Conservation (phyloP, 306 rosid genomes). For the Quercus berberidifolia region DNA sequence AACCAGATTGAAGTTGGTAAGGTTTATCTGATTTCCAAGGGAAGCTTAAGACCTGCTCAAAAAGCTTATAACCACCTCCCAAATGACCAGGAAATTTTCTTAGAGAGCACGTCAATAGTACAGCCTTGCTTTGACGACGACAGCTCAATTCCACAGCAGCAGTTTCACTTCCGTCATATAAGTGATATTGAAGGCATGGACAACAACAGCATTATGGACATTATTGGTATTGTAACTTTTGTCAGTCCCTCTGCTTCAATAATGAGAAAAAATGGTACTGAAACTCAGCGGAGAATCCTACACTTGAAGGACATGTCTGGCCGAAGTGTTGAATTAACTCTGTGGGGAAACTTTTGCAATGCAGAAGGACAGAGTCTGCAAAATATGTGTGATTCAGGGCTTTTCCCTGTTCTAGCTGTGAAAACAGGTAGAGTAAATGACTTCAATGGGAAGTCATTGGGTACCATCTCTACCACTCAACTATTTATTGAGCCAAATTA, state of each 20-base stretch:
- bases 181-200: conserved; percentile 65
- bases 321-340: conserved; percentile 72
- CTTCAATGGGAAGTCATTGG: conserved; percentile 78
- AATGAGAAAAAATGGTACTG: conserved; percentile 80
- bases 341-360: conserved; percentile 79
- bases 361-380: conserved; percentile 76
- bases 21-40: conserved; percentile 67
- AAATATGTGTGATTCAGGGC: conserved; percentile 69
- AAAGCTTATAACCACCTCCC: conserved; percentile 65
- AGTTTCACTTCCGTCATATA: conserved; percentile 59
- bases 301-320: conserved; percentile 82
- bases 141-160: conserved; percentile 58
- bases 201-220: conserved; percentile 54
- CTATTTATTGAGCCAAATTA: conserved; percentile 66
- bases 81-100: conserved; percentile 67
- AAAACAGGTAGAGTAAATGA: conserved; percentile 77
- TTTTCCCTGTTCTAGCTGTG: conserved; percentile 68
- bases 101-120: conserved; percentile 53
- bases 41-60: conserved; percentile 67
- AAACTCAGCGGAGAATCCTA: conserved; percentile 79
- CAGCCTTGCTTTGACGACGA: conserved; percentile 76
- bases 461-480: conserved; percentile 68
- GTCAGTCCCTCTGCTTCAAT: conserved; percentile 63
- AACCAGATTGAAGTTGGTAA: conserved; percentile 70
- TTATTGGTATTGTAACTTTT: conserved; percentile 73